These are phyloP conservation scores for Hypoxylon sp. DNA, from an alignment of 2,329 filamentous ascomycete species.

Conservation along the genomic window DNA sequence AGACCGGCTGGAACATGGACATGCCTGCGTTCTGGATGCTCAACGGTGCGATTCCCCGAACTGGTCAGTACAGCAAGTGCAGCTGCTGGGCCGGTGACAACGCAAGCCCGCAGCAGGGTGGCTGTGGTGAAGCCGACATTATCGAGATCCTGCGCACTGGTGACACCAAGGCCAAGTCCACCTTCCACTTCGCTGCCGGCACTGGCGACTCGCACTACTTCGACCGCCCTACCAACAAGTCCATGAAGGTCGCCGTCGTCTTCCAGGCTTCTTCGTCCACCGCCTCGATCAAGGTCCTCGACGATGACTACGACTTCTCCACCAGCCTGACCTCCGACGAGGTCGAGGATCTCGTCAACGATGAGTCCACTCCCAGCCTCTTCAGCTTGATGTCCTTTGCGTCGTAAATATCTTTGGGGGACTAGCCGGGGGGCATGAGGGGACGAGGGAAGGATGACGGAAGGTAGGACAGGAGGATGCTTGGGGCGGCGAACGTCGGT, in stretches of 20 bases:
- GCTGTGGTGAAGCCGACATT: constrained; percentile 83
- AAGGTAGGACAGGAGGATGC: constrained; percentile 11
- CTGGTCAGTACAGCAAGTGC: constrained; percentile 78
- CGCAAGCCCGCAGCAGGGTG: constrained; percentile 53
- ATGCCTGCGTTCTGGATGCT: constrained; percentile 84
- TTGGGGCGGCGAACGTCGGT: constrained; percentile 27
- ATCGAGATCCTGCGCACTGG: constrained; percentile 78
- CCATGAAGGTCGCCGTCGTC: constrained; percentile 75
- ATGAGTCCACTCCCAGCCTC: constrained; percentile 47
- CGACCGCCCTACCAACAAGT: constrained; percentile 70
- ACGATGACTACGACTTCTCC: constrained; percentile 59
- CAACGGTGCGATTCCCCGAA: constrained; percentile 79
- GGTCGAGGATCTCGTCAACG: constrained; percentile 54
- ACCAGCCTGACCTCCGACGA: constrained; percentile 58
- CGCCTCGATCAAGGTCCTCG: constrained; percentile 70
- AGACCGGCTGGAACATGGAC: constrained; percentile 69
- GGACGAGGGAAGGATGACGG: background rate
- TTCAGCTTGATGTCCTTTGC: constrained; percentile 52
- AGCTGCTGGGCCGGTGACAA: constrained; percentile 75
- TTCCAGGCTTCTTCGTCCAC: constrained; percentile 67
- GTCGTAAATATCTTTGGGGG: constrained; percentile 13
- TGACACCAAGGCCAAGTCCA: constrained; percentile 77
- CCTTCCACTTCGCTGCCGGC: constrained; percentile 74
- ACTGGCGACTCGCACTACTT: constrained; percentile 82
- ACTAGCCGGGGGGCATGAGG: constrained; percentile 7